phyloP scores from a whole-genome alignment of 2,329 filamentous ascomycete species.

The Didymella glomerata region DNA sequence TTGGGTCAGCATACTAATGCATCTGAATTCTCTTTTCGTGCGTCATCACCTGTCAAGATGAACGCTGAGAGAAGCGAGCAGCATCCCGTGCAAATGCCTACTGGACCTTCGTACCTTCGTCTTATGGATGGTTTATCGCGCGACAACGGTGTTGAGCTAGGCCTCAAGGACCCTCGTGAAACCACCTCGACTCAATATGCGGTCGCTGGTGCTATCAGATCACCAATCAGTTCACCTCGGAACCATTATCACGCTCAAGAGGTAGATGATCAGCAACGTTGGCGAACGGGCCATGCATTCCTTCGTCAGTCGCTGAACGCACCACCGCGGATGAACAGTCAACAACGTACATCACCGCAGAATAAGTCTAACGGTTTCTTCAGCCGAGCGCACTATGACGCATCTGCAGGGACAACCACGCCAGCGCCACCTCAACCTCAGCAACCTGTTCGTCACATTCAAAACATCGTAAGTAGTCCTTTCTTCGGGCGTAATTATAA shows the following conservation, averaged over 20 bases:
- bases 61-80: neutral
- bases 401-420: slow-evolving; percentile 1
- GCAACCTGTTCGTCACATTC: slow-evolving; percentile 27
- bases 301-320: slow-evolving; percentile 29
- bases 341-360: neutral
- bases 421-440: neutral
- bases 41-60: slow-evolving; percentile 29
- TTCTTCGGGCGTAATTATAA: slow-evolving; percentile 46
- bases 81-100: slow-evolving; percentile 25
- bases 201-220: neutral
- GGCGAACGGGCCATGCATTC: slow-evolving; percentile 30
- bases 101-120: slow-evolving; percentile 41
- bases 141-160: slow-evolving; percentile 35
- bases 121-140: slow-evolving; percentile 42
- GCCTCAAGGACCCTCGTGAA: slow-evolving; percentile 40
- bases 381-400: slow-evolving; percentile 17
- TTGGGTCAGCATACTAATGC: slow-evolving; percentile 17
- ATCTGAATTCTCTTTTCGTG: slow-evolving; percentile 32
- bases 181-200: neutral
- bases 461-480: slow-evolving; percentile 54
- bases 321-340: slow-evolving; percentile 7
- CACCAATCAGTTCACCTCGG: slow-evolving; percentile 9
- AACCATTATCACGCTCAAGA: neutral
- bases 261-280: slow-evolving; percentile 12
- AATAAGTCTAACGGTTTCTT: slow-evolving; percentile 14